These are phyloP conservation scores for Drechmeria coniospora DNA, from an alignment of 2,329 filamentous ascomycete species.

Conservation along the genomic window DNA sequence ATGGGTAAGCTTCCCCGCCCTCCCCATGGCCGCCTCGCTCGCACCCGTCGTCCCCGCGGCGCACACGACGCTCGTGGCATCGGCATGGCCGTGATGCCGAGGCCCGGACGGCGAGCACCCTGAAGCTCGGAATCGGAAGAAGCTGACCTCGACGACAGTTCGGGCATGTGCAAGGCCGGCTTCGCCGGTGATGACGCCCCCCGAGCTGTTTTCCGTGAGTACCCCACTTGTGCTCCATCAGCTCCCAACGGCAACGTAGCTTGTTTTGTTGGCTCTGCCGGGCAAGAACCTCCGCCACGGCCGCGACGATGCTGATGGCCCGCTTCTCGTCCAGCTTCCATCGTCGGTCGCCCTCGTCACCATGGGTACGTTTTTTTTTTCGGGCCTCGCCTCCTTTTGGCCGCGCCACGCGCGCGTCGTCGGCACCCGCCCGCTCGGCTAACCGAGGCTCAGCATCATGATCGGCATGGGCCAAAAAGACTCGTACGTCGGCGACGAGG, in stretches of 20 bases:
- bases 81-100: not conserved
- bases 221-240: slow-evolving; percentile 18
- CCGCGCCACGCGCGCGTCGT: not conserved
- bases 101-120: slow-evolving; percentile 1
- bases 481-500: slow-evolving; percentile 99
- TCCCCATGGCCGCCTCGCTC: slow-evolving; percentile 19
- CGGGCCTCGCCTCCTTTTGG: slow-evolving; percentile 2
- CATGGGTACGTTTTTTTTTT: slow-evolving; percentile 66
- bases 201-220: slow-evolving; percentile 99
- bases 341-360: slow-evolving; percentile 98
- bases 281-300: slow-evolving; percentile 3
- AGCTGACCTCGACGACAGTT: slow-evolving; percentile 48
- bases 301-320: slow-evolving; percentile 18
- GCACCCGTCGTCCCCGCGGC: slow-evolving; percentile 7
- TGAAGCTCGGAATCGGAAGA: slow-evolving; percentile 1
- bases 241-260: slow-evolving; percentile 5
- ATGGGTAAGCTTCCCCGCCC: slow-evolving; percentile 72
- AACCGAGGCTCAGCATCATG: slow-evolving; percentile 66
- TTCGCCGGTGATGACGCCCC: slow-evolving; percentile 99
- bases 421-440: too few relatives aligned
- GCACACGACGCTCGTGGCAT: not conserved
- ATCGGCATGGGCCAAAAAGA: slow-evolving; percentile 99
- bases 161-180: slow-evolving; percentile 99
- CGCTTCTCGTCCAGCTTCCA: slow-evolving; percentile 64
- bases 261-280: slow-evolving; percentile 4